Evolutionary conservation across 257 asterid species (phyloP).

Genomic region (Schizonepeta tenuifolia): DNA sequence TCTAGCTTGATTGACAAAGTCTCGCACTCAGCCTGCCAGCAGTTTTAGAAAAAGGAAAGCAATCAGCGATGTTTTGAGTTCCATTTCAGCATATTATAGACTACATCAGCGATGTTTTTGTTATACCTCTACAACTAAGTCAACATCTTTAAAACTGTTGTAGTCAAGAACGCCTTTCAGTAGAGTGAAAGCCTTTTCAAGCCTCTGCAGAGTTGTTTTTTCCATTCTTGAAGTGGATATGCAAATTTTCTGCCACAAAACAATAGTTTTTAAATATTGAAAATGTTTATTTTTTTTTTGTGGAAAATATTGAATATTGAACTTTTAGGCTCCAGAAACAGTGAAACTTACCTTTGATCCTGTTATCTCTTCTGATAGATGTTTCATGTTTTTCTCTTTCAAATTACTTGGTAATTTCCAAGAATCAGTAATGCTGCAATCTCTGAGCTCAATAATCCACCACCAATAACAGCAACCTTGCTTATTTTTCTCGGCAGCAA

Average conservation of each 20-base stretch:
- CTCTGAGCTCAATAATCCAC: conserved; percentile 53
- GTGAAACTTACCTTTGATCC: conserved; percentile 36
- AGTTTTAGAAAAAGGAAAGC: conserved; percentile 13
- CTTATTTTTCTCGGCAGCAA: conserved; percentile 51
- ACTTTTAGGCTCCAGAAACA: conserved; percentile 1
- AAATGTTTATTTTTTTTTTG: no score
- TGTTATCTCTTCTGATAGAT: conserved; percentile 34
- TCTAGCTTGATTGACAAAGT: conserved; percentile 44
- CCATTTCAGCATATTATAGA: background rate
- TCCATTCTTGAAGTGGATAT: conserved; percentile 43
- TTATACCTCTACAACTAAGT: conserved; percentile 60
- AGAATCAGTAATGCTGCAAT: conserved; percentile 49
- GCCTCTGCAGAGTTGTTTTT: conserved; percentile 33
- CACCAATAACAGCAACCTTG: conserved; percentile 60
- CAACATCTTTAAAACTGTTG: conserved; percentile 47
- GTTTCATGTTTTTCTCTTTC: conserved; percentile 45
- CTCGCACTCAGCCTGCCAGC: conserved; percentile 51
- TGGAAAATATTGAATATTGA: no score
- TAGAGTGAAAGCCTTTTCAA: conserved; percentile 39
- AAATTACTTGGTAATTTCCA: conserved; percentile 46
- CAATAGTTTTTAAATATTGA: conserved; percentile 16
- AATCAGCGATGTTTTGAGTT: conserved; percentile 22
- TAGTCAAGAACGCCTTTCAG: conserved; percentile 51
- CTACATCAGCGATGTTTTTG: background rate
- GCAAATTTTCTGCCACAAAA: conserved; percentile 42